These are phyloP conservation scores for Stagonosporopsis tanaceti DNA, from an alignment of 2,329 filamentous ascomycete species.

Conservation along the genomic window DNA sequence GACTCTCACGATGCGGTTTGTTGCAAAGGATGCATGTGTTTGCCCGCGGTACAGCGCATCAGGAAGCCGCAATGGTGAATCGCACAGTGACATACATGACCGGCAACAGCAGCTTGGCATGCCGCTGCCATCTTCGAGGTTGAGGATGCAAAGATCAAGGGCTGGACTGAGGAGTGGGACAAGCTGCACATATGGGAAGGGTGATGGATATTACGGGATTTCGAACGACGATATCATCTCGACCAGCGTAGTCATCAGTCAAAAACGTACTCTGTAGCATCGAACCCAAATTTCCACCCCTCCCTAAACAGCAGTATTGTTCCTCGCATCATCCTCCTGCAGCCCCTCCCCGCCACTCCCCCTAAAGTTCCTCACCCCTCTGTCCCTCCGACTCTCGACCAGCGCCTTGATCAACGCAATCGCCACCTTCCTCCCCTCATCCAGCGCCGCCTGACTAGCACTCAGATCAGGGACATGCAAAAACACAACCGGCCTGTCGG, in stretches of 20 bases:
- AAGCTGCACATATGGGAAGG: constrained; percentile 28
- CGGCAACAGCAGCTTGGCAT: constrained; percentile 42
- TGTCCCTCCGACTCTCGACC: constrained; percentile 38
- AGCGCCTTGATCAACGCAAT: constrained; percentile 46
- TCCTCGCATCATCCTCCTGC: constrained; percentile 12
- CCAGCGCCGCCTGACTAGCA: constrained; percentile 33
- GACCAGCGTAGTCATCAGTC: no score
- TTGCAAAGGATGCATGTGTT: constrained; percentile 48
- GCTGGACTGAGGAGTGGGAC: constrained; percentile 51
- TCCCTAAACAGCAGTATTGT: neutral
- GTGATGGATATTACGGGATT: constrained; percentile 11
- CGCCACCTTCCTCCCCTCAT: constrained; percentile 38
- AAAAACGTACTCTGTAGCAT: no score
- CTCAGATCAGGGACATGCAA: constrained; percentile 49
- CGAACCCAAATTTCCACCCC: no score
- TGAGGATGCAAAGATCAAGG: constrained; percentile 46
- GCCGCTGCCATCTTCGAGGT: constrained; percentile 52
- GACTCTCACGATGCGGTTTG: constrained; percentile 46
- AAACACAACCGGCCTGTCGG: constrained; percentile 44
- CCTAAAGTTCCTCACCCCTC: constrained; percentile 21
- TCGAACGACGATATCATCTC: no score
- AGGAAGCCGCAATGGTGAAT: constrained; percentile 46
- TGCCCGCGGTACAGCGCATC: constrained; percentile 50
- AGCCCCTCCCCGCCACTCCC: neutral
- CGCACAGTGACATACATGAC: constrained; percentile 49